A percentile compares a stretch with the other conserved stretches of the same genome.
phyloP scores from a whole-genome alignment of 2,329 filamentous ascomycete species.

The Teratosphaeria epicoccoides region DNA sequence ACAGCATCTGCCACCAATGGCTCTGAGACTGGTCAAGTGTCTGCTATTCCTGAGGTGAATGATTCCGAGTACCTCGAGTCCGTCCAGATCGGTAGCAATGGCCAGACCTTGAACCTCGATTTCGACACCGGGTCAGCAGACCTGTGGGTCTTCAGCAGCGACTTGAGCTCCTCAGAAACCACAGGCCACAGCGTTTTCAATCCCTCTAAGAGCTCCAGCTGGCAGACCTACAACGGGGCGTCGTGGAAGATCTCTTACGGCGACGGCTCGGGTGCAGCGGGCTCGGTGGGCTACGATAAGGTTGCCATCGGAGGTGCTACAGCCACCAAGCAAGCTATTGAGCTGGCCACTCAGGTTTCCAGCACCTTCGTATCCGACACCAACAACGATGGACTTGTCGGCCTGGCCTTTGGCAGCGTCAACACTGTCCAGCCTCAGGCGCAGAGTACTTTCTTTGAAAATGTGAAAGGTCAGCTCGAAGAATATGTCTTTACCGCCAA shows the following conservation, averaged over 20 bases:
- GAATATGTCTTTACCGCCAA: slow-evolving; percentile 62
- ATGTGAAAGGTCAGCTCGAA: slow-evolving; percentile 49
- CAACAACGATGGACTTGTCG: slow-evolving; percentile 58
- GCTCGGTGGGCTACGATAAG: slow-evolving; percentile 56
- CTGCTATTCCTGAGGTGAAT: slow-evolving; percentile 53
- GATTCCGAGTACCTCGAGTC: slow-evolving; percentile 62
- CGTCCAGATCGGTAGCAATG: slow-evolving; percentile 51
- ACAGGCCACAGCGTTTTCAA: slow-evolving; percentile 47
- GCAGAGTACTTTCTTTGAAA: slow-evolving; percentile 67
- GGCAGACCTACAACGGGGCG: slow-evolving; percentile 37
- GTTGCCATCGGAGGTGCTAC: slow-evolving; percentile 57
- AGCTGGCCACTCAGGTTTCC: slow-evolving; percentile 52
- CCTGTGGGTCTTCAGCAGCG: slow-evolving; percentile 62
- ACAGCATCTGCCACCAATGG: slow-evolving; percentile 7
- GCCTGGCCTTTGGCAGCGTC: slow-evolving; percentile 54
- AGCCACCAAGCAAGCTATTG: slow-evolving; percentile 53
- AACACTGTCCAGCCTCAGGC: slow-evolving; percentile 53
- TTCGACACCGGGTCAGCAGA: slow-evolving; percentile 70
- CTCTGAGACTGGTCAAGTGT: slow-evolving; percentile 36
- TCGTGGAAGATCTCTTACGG: slow-evolving; percentile 59
- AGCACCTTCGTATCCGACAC: slow-evolving; percentile 48
- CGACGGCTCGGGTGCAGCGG: slow-evolving; percentile 52
- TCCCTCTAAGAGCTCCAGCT: slow-evolving; percentile 42
- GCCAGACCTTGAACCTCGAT: slow-evolving; percentile 55
- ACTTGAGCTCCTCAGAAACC: slow-evolving; percentile 37